Conservation (phyloP, 257 asterid genomes). For the Ocimum tenuiflorum region DNA sequence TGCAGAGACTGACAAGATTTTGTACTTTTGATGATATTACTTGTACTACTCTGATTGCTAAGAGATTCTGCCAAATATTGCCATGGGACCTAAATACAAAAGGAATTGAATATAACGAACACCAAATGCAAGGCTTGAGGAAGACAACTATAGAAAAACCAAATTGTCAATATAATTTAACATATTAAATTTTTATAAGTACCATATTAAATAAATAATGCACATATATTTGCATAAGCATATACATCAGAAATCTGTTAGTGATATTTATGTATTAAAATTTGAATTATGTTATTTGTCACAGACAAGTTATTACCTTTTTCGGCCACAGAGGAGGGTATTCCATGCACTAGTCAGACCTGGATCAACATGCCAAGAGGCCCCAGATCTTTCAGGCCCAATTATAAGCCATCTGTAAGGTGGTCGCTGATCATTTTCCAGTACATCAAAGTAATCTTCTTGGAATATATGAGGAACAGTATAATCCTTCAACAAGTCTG, state of each 20-base stretch:
- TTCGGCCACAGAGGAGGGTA: constrained; percentile 94
- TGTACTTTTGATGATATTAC: no score
- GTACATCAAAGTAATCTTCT: constrained; percentile 91
- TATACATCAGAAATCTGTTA: neutral
- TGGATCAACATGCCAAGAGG: constrained; percentile 99
- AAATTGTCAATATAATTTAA: no score
- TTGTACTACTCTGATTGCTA: no score
- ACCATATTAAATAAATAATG: no score
- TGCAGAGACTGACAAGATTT: no score
- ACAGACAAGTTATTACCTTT: constrained; percentile 48
- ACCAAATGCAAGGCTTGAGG: no score
- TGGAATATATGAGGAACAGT: constrained; percentile 71
- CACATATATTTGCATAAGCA: neutral
- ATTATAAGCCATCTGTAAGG: constrained; percentile 87
- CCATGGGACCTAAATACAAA: no score
- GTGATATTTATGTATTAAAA: neutral
- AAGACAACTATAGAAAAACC: no score
- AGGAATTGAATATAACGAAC: no score
- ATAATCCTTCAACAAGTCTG: constrained; percentile 70
- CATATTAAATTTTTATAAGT: neutral
- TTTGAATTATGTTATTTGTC: neutral
- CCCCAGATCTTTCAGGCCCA: constrained; percentile 99
- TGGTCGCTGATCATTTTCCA: constrained; percentile 75
- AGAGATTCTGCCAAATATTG: no score
- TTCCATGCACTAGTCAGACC: constrained; percentile 99